Base-by-base conservation (phyloP, 176 grass and related monocot genomes). In the Phoenix dactylifera region DNA sequence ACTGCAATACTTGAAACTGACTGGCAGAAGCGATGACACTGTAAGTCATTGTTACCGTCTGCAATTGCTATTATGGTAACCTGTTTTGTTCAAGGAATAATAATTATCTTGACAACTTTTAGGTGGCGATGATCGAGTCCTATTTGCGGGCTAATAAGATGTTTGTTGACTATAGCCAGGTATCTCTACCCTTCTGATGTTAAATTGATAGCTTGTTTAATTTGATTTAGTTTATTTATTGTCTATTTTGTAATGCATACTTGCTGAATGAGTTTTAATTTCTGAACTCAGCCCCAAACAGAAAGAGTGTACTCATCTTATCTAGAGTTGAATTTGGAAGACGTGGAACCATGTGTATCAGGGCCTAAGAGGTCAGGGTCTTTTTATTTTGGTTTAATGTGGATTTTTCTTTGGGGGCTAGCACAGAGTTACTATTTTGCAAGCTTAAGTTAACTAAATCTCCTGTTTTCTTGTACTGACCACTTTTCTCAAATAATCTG, bases 101-200 rank as follows among this genome's bases (percentile, higher is more conserved):
- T 44, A 44, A 44, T 44, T 44, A 44, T 44, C 9, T 12, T 44
- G 35, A 12, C 10, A 44, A 44, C 35, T 44, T 44, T 44, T 49
- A 96, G 91, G 80, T 96, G n/a, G 81, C 83, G 0, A 87, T 96
- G 91, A 90, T 95, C n/a, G 86, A 95, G 72, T 68, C 86, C 22
- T 95, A 95, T 58, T 69, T 95, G 50, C 76, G 86, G 63, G 83
- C 91, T 48, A 95, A 95, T 61, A 84, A 87, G 3, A 87, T 95
- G 83, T 90, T 96, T 87, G 75, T 96, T 22, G 86, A 96, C 51
- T 90, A 90, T 56, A 87, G 65, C 54, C 83, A 87, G 80, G 91
- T 94, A 83, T 26, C 24, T 14, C 35, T 44, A 44, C 35, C 1
- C 10, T 44, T 44, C 14, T 57, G 63, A 64, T 70, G 54, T 70